These are phyloP conservation scores for Diplodia seriata DNA, from an alignment of 2,329 filamentous ascomycete genomes.

Conservation along the genomic window DNA sequence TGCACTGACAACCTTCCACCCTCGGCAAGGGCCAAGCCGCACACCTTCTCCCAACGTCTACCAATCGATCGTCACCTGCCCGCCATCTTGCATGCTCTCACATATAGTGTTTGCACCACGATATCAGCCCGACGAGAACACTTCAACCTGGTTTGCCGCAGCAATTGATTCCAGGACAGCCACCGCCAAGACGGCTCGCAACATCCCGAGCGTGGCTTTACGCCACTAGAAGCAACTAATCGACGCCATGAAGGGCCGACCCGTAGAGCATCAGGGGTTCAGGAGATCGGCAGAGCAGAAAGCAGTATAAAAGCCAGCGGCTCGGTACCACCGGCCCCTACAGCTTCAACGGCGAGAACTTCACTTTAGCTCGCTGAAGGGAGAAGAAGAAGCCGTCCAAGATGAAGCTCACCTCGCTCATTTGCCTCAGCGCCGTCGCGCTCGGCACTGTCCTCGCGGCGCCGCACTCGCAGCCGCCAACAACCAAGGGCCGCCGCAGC, in stretches of 20 bases:
- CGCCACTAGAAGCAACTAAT: too few species aligned
- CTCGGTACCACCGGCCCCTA: not conserved
- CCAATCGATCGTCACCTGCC: constrained; percentile 3
- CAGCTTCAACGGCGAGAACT: not conserved
- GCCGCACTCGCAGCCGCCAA: not conserved
- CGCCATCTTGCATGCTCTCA: not conserved
- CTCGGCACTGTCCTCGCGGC: constrained; percentile 24
- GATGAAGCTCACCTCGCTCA: constrained; percentile 7
- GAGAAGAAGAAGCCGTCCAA: not conserved
- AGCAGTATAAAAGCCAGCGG: not conserved
- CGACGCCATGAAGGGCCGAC: not conserved
- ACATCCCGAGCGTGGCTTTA: not conserved
- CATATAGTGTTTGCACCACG: not conserved
- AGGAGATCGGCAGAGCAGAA: not conserved
- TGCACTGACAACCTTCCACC: not conserved
- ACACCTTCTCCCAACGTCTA: constrained; percentile 4
- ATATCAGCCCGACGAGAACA: not conserved
- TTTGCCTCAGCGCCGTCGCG: not conserved
- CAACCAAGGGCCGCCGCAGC: not conserved
- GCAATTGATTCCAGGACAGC: not conserved
- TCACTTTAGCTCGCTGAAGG: not conserved
- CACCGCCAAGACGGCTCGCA: not conserved
- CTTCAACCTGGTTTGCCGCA: not conserved
- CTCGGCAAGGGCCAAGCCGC: constrained; percentile 1
- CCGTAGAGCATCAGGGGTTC: not conserved